phyloP scores from a whole-genome alignment of 148 eudicot species.

The Chenopodium suecicum region DNA sequence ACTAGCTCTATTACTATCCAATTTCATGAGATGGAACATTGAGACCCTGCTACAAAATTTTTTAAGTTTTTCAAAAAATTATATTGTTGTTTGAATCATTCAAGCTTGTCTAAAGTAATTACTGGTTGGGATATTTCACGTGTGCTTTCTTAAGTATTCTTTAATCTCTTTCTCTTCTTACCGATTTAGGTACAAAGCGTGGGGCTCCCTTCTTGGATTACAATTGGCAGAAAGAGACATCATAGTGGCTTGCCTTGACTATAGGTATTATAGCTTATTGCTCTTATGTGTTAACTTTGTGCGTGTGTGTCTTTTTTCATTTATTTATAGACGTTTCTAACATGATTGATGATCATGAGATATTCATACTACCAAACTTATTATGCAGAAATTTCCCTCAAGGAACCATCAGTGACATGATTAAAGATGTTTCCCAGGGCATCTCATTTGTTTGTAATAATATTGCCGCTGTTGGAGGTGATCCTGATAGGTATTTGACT shows the following conservation, averaged over 20 bases:
- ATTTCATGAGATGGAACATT: not conserved
- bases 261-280: constrained; percentile 50
- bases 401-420: constrained; percentile 94
- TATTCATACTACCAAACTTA: constrained; percentile 18
- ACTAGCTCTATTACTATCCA: not conserved
- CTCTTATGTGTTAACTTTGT: not conserved
- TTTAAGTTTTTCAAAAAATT: too few relatives aligned
- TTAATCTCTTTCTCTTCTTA: not conserved
- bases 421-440: constrained; percentile 81
- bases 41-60: not conserved
- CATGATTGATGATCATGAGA: not conserved
- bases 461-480: constrained; percentile 68
- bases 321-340: not conserved
- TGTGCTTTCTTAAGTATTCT: not conserved
- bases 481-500: constrained; percentile 64
- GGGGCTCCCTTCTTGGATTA: constrained; percentile 93
- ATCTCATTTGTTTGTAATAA: constrained; percentile 70
- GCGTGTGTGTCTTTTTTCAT: not conserved
- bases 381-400: constrained; percentile 93
- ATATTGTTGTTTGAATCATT: too few relatives aligned
- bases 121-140: not conserved
- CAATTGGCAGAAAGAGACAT: constrained; percentile 91
- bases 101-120: not conserved
- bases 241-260: constrained; percentile 92
- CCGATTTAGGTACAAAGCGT: constrained; percentile 82